Evolutionary conservation across 352 stramenopile genomes (phyloP), one percentile per base, ranked within the genome.

Genomic region (Peronospora belbahrii): DNA sequence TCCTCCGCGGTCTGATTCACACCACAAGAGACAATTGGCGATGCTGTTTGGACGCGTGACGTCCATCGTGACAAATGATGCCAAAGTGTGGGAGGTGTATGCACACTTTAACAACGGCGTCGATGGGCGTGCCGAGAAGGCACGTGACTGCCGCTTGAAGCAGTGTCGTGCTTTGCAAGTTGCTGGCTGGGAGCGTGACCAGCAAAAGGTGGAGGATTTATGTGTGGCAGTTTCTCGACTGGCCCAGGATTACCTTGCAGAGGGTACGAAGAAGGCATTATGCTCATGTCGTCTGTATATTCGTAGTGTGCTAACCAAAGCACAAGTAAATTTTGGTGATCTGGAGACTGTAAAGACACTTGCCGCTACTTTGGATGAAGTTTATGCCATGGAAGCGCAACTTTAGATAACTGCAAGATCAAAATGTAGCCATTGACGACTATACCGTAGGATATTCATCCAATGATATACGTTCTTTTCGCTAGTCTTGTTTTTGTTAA

Each of bases 11-110:
- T 89, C 73, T 22, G 67, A 77, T 42, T 41, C 60, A 44, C 74
- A 81, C 50, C 75, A 80, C 61, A 85, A 83, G 56, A 78, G 75
- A 61, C 72, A 88, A 48, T 38, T 94, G 15, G 79, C 73, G 22
- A 69, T 85, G 58, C 71, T 94, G 17, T 82, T 90, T 42, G 76
- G 74, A 2, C 79, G 76, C 31, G 67, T 88, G 47, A 88, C 75
- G 50, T 82, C 74, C 24, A 81, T 89, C 46, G 65, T 78, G 44
- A 87, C 79, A 10, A 89, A 74, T 52, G 78, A 87, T 48, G 48
- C 78, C 14, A 83, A 83, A 53, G 66, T 94, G 46, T 94, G 80
- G 80, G 74, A 87, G 48, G 62, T 90, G 18, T 91, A 88, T 39
- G 83, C 79, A 33, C 74, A 85, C 60, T 88, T 86, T 35, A 87